These are phyloP conservation scores for Hsuehochloa calcarea DNA, from an alignment of 176 grass and related monocot genomes.

Conservation along the genomic window DNA sequence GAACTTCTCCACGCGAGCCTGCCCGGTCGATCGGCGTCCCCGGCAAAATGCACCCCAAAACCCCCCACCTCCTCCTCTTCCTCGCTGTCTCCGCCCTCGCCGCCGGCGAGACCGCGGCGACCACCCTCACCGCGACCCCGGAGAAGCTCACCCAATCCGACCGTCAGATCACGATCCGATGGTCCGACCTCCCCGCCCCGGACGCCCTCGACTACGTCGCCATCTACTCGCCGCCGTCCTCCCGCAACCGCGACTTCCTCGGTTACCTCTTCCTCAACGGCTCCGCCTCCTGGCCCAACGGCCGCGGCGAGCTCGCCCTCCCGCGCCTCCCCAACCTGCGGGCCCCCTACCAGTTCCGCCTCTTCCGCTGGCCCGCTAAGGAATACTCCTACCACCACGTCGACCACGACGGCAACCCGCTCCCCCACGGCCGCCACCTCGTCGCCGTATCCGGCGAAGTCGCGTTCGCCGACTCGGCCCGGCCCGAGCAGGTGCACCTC, in stretches of 20 bases:
- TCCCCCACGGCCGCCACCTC: slow-evolving; percentile 60
- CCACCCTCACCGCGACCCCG: slow-evolving; percentile 52
- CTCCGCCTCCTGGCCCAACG: slow-evolving; percentile 54
- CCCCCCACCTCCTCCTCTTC: slow-evolving; percentile 19
- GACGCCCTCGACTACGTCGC: slow-evolving; percentile 77
- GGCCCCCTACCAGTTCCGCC: slow-evolving; percentile 72
- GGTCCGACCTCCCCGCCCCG: slow-evolving; percentile 61
- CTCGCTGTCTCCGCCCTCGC: slow-evolving; percentile 10
- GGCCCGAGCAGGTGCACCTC: slow-evolving; percentile 78
- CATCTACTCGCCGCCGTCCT: slow-evolving; percentile 85
- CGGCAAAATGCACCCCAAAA: slow-evolving; percentile 40
- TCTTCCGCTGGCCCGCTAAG: slow-evolving; percentile 76
- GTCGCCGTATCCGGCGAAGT: slow-evolving; percentile 61
- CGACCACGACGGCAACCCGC: slow-evolving; percentile 80
- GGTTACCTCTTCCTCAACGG: slow-evolving; percentile 93
- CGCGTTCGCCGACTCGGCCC: slow-evolving; percentile 32
- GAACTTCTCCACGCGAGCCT: neutral
- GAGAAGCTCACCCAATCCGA: slow-evolving; percentile 46
- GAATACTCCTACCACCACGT: slow-evolving; percentile 66
- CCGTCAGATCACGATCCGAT: slow-evolving; percentile 49
- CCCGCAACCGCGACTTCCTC: slow-evolving; percentile 64
- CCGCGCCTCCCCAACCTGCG: slow-evolving; percentile 69
- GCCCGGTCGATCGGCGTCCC: neutral
- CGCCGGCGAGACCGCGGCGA: slow-evolving; percentile 37
- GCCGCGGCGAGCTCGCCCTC: slow-evolving; percentile 53